phyloP scores from a whole-genome alignment of 2,329 filamentous ascomycete species.

The Coniochaeta hoffmannii region DNA sequence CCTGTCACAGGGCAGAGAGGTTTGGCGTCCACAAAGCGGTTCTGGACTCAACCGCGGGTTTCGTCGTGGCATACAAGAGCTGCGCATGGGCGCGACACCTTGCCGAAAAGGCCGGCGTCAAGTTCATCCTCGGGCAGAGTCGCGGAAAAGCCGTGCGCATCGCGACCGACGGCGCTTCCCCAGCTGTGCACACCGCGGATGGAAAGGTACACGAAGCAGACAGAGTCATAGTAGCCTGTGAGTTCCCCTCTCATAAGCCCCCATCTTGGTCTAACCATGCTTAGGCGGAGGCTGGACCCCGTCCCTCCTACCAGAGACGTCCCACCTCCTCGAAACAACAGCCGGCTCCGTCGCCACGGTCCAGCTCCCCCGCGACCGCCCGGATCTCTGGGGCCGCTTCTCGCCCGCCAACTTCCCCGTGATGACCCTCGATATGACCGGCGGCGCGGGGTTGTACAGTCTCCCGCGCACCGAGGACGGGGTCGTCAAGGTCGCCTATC shows the following conservation, averaged over 20 bases:
- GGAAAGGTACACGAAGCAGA: conserved; percentile 22
- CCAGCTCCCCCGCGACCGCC: conserved; percentile 30
- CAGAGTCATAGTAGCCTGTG: conserved; percentile 31
- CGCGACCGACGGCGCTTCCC: conserved; percentile 11
- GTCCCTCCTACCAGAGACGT: background rate
- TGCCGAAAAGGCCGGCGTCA: conserved; percentile 11
- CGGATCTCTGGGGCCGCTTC: conserved; percentile 30
- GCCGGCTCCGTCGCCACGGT: conserved; percentile 32
- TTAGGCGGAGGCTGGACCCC: background rate
- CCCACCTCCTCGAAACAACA: background rate
- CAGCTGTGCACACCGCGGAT: conserved; percentile 31
- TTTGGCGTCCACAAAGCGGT: background rate
- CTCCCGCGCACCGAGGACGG: conserved; percentile 18
- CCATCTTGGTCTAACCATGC: background rate
- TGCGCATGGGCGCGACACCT: conserved; percentile 1
- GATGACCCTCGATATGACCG: conserved; percentile 5
- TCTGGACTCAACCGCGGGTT: conserved; percentile 26
- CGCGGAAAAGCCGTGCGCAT: background rate
- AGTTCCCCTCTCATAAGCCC: background rate
- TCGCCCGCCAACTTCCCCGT: conserved; percentile 30
- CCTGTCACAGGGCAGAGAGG: background rate
- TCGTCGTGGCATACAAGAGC: conserved; percentile 28
- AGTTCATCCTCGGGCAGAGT: conserved; percentile 27
- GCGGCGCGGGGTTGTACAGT: conserved; percentile 6
- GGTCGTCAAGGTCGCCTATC: conserved; percentile 20